Base-by-base conservation (phyloP, 306 rosid species). In the Boehmeria nivea region DNA sequence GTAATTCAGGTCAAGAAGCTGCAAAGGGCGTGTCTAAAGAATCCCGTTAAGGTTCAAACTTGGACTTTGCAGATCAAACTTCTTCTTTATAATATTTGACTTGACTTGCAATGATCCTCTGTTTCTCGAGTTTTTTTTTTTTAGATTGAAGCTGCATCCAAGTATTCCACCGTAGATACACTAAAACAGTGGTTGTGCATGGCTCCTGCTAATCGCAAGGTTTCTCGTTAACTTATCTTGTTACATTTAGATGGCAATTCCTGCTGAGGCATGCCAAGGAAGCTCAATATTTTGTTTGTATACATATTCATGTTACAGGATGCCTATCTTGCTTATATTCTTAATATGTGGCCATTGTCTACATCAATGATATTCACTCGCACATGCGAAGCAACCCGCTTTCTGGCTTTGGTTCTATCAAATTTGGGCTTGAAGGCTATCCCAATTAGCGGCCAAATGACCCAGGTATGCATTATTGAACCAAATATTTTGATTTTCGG, bases 381-480 rank as follows among this genome's bases (percentile, higher is more conserved):
- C 10, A 90, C 95, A 12, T 84, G 95, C 46, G 91, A 87, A 23
- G 66, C 91, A 37, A 87, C 98, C 10, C 83, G 81, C 40, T 72
- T 86, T 23, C 72, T 90, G 49, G 83, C 95, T 44, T 72, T 84
- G 67, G 49, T 77, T 60, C 98, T 90, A 61, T 82, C 94, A 50
- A 84, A 87, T 68, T 94, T 90, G 62, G 91, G 88, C 47, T 38
- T 86, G 4, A 76, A 76, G 67, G 98, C 95, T 64, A 80, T 78
- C 67, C 90, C 98, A 26, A 87, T 90, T 52, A 90, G 89, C 43
- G 98, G 98, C 65, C 88, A 87, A 55, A 86, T 90, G 98, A 76
- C 77, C 64, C 95, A 87, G 94, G 98, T 90, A 65, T 45, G 50
- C 61, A 26, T 43, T n/a, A n/a, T n/a, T 36, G n/a, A n/a, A n/a